Evolutionary conservation across 2,329 filamentous ascomycete genomes (phyloP), one percentile per base, ranked within the genome.

Genomic region (Aspergillus ochraceus): DNA sequence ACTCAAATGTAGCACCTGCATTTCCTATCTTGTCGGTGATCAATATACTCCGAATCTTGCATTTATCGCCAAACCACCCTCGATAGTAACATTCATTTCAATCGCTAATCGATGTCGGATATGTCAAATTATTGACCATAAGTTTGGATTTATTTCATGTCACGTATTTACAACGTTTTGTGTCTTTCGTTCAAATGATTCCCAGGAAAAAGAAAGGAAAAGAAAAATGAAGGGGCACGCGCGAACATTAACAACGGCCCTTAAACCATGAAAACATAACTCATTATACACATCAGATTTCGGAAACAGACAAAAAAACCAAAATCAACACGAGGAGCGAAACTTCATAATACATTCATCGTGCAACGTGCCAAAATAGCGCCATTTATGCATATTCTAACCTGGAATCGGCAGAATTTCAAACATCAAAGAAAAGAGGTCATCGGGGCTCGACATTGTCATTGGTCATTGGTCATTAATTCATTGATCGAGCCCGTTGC

Each of bases 111-210:
- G 49, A 29, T 22, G 22, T 57, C 20, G 14, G 17, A 9, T 12
- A 42, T n/a, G 5, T 8, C 14, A 2, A 14, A 17, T 42, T 6
- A 4, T 42, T 42, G n/a, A n/a, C 19, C 36, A n/a, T 42, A 17
- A 42, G 9, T n/a, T 42, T 5, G 58, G 54, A 46, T 49, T 60
- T 29, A 6, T 53, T 11, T 60, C 39, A 49, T 66, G n/a, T 57
- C 47, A 64, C 63, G 59, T 67, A 69, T 70, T 63, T 70, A 68
- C 65, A 70, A 67, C 54, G 30, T 55, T 58, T 57, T 32, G 55
- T 56, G 56, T 57, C 54, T 54, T 60, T 36, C 55, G 24, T 32
- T 49, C 49, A 32, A 32, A 64, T 60, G 60, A 57, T 64, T 52
- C 24, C 17, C 36, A 32, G 32, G 12, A 26, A 46, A 11, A 20